Percentiles rank a stretch among this genome's conserved stretches.
Evolutionary conservation across 352 stramenopile species (phyloP).

Genomic region (Phytophthora crassamura): DNA sequence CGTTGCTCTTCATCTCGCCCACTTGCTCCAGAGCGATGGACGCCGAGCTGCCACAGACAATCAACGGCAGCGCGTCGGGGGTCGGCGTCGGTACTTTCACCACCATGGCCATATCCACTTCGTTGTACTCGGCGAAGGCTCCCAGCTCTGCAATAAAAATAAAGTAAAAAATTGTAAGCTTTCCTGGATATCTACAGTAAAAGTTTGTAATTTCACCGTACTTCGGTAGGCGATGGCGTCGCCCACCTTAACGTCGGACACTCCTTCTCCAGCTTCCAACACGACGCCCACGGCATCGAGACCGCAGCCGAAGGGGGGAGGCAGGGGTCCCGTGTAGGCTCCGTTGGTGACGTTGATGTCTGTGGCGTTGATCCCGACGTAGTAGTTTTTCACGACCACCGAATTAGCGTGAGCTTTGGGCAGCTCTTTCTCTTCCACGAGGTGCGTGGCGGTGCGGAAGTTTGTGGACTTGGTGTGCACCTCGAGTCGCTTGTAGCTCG

Average conservation of each 20-base stretch:
- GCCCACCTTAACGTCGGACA: slow-evolving; percentile 49
- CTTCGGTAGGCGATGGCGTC: slow-evolving; percentile 53
- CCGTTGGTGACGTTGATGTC: slow-evolving; percentile 65
- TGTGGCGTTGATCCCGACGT: slow-evolving; percentile 58
- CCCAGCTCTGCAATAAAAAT: slow-evolving; percentile 38
- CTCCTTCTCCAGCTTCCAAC: slow-evolving; percentile 42
- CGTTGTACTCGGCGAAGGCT: slow-evolving; percentile 60
- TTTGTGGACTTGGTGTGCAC: slow-evolving; percentile 52
- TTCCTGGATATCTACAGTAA: neutral
- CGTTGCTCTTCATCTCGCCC: slow-evolving; percentile 56
- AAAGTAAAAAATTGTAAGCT: neutral
- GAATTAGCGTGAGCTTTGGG: slow-evolving; percentile 27
- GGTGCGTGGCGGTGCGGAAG: slow-evolving; percentile 46
- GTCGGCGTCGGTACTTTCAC: slow-evolving; percentile 38
- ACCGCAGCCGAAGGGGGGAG: slow-evolving; percentile 53
- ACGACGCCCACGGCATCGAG: slow-evolving; percentile 55
- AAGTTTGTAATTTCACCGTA: slow-evolving; percentile 7
- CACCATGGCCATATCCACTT: slow-evolving; percentile 38
- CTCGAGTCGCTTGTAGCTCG: slow-evolving; percentile 47
- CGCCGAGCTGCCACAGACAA: slow-evolving; percentile 48
- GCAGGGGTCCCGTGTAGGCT: slow-evolving; percentile 37
- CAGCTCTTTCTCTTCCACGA: slow-evolving; percentile 43
- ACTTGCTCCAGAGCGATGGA: slow-evolving; percentile 55
- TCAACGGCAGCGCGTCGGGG: slow-evolving; percentile 41
- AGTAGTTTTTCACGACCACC: slow-evolving; percentile 53